phyloP scores from a whole-genome alignment of 2,329 filamentous ascomycete genomes.

The Cercospora canescens region DNA sequence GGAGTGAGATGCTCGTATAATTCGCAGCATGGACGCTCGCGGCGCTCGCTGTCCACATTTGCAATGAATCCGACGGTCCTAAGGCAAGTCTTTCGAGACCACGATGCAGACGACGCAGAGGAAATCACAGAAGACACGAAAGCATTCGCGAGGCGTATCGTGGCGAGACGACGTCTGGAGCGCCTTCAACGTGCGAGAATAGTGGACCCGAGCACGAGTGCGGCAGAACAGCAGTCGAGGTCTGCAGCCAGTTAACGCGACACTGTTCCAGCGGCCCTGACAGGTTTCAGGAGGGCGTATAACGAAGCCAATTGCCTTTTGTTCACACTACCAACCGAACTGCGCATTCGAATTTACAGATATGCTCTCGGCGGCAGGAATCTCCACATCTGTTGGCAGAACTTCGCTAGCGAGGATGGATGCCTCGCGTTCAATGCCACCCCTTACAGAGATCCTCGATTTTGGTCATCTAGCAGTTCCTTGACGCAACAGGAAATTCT shows the following conservation, averaged over 20 bases:
- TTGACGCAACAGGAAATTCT: neutral
- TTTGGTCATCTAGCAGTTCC: neutral
- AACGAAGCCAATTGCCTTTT: neutral
- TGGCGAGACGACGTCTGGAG: neutral
- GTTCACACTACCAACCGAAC: neutral
- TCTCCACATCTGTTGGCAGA: neutral
- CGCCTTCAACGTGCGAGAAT: neutral
- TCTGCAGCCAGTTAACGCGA: neutral
- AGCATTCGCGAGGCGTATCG: neutral
- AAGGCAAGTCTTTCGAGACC: neutral
- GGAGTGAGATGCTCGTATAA: too few species aligned
- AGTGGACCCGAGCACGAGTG: neutral
- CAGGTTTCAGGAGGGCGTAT: neutral
- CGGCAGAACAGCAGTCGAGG: neutral
- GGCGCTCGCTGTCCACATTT: too few species aligned
- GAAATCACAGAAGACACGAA: neutral
- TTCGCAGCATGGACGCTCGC: too few species aligned
- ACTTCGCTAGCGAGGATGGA: neutral
- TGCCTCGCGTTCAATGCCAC: neutral
- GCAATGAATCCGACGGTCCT: neutral
- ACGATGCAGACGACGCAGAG: neutral
- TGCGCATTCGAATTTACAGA: neutral
- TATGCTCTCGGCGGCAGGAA: neutral
- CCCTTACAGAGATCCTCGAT: neutral
- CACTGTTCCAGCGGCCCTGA: neutral